phyloP scores from a whole-genome alignment of 805 yeast genomes.

The Ogataea ramenticola region DNA sequence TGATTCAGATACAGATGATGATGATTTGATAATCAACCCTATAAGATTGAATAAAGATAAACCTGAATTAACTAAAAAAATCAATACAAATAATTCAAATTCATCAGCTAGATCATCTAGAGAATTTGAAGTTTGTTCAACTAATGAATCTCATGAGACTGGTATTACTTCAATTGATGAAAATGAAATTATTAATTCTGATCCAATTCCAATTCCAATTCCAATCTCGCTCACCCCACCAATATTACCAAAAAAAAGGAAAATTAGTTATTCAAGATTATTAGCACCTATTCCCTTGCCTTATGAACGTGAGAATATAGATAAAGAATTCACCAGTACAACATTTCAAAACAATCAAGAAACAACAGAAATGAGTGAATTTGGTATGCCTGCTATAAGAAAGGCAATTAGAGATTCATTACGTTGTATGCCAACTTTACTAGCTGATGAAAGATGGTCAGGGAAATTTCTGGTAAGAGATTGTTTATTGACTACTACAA shows the following conservation, averaged over 20 bases:
- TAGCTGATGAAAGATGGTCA: conserved; percentile 28
- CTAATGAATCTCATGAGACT: not conserved
- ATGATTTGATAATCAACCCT: too few relatives aligned
- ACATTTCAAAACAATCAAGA: too few relatives aligned
- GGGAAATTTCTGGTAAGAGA: conserved; percentile 23
- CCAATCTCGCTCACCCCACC: not conserved
- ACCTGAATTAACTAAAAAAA: too few relatives aligned
- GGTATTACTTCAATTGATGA: not conserved
- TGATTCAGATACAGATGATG: not conserved
- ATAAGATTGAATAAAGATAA: too few relatives aligned
- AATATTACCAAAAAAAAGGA: not conserved
- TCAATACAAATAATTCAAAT: too few relatives aligned
- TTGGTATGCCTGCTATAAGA: conserved; percentile 4
- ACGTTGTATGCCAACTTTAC: conserved; percentile 26
- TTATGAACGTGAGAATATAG: not conserved
- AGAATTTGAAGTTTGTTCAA: not conserved
- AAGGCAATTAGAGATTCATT: conserved; percentile 25
- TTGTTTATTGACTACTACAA: not conserved
- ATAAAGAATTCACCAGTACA: not conserved
- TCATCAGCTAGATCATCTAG: not conserved
- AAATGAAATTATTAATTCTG: not conserved
- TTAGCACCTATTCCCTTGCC: not conserved
- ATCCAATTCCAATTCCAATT: too few relatives aligned
- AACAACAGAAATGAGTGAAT: too few relatives aligned
- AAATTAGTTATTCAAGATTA: not conserved